These are phyloP conservation scores for Ganoderma lucidum DNA, from an alignment of 1,284 basidiomycete species.

Conservation along the genomic window DNA sequence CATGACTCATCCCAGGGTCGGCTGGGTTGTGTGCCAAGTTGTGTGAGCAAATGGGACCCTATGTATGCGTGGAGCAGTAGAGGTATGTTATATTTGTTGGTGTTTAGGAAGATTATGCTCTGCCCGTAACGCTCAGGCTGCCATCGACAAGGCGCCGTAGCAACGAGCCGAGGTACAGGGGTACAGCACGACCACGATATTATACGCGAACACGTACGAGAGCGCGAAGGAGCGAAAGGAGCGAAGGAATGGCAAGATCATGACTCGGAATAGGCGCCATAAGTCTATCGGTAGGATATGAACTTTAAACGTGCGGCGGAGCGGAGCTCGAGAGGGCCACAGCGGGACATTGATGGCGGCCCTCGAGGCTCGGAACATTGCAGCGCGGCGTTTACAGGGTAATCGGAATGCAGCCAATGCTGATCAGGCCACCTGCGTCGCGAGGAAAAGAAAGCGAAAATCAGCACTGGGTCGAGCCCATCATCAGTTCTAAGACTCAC, in stretches of 20 bases:
- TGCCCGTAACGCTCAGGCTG: background rate
- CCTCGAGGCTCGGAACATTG: background rate
- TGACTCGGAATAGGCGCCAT: background rate
- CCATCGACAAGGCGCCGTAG: background rate
- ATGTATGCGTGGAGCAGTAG: background rate
- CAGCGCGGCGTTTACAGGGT: constrained; percentile 11
- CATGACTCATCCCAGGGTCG: background rate
- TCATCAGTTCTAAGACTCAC: background rate
- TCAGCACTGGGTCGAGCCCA: background rate
- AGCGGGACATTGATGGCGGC: background rate
- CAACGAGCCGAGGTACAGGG: background rate
- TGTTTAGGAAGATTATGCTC: background rate
- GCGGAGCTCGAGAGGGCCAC: background rate
- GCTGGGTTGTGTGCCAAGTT: background rate
- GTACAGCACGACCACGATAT: background rate
- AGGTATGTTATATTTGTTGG: background rate
- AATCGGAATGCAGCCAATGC: constrained; percentile 32
- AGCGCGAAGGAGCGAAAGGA: background rate
- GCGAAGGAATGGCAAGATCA: background rate
- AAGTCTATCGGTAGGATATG: background rate
- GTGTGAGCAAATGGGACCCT: background rate
- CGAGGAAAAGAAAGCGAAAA: background rate
- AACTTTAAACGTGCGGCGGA: background rate
- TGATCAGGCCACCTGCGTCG: constrained; percentile 22
- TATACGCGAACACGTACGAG: background rate